Evolutionary conservation across 768 basidiomycete genomes (phyloP).

Genomic region (Hericium alpestre): DNA sequence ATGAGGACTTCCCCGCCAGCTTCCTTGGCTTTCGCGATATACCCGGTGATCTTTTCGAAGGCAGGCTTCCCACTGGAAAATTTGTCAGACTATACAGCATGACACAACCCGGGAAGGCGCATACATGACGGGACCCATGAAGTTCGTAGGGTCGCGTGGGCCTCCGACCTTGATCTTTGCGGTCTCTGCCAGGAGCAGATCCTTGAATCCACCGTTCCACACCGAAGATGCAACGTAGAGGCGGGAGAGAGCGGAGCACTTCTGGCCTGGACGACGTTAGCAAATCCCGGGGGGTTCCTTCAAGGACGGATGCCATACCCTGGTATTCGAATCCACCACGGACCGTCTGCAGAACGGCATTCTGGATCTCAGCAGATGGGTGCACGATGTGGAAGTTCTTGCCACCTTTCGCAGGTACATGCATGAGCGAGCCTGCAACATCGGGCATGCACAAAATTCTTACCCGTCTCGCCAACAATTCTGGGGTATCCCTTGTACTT

Average conservation of each 20-base stretch:
- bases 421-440: neutral
- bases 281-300: neutral
- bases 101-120: slow-evolving; percentile 11
- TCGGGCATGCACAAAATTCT: neutral
- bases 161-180: slow-evolving; percentile 81
- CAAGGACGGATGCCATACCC: slow-evolving; percentile 33
- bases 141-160: slow-evolving; percentile 67
- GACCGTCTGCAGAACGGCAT: slow-evolving; percentile 83
- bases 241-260: slow-evolving; percentile 91
- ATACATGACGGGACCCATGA: slow-evolving; percentile 95
- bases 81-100: neutral
- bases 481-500: slow-evolving; percentile 83
- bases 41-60: slow-evolving; percentile 75
- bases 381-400: slow-evolving; percentile 98
- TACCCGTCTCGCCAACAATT: slow-evolving; percentile 90
- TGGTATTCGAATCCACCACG: slow-evolving; percentile 94
- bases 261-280: slow-evolving; percentile 52
- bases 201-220: slow-evolving; percentile 84
- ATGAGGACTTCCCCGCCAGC: slow-evolving; percentile 83
- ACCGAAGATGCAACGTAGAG: slow-evolving; percentile 80
- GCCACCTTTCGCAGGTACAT: slow-evolving; percentile 37
- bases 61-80: slow-evolving; percentile 63
- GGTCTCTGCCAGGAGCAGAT: slow-evolving; percentile 61
- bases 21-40: slow-evolving; percentile 79
- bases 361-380: slow-evolving; percentile 72